Evolutionary conservation across 116 monocot species (phyloP).

Genomic region (Phalaenopsis hybrid): DNA sequence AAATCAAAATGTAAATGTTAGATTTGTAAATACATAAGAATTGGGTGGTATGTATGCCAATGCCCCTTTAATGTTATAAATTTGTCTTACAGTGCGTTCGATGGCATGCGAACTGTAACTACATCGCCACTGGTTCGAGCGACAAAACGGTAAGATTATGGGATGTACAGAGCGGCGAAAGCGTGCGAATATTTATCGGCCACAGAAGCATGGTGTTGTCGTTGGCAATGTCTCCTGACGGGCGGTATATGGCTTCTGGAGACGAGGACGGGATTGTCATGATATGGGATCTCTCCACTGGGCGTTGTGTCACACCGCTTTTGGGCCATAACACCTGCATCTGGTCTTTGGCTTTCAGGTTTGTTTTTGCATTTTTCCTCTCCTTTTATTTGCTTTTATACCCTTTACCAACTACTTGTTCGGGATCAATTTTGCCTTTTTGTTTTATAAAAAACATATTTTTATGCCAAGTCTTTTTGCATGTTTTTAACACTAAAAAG

Average conservation of each 20-base stretch:
- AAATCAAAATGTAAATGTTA: too few relatives aligned
- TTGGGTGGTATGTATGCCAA: too few relatives aligned
- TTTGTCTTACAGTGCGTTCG: slow-evolving; percentile 66
- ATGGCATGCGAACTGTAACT: slow-evolving; percentile 98
- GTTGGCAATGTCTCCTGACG: slow-evolving; percentile 95
- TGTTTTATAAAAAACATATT: too few relatives aligned
- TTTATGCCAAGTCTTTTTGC: too few relatives aligned
- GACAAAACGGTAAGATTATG: slow-evolving; percentile 96
- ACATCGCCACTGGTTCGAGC: slow-evolving; percentile 90
- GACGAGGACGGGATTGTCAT: slow-evolving; percentile 98
- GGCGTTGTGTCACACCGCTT: slow-evolving; percentile 80
- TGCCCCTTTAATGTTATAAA: neutral
- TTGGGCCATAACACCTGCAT: slow-evolving; percentile 81
- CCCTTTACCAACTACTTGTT: neutral
- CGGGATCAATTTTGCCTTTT: too few relatives aligned
- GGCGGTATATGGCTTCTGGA: slow-evolving; percentile 94
- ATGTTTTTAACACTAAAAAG: too few relatives aligned
- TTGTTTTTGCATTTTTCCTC: slow-evolving; percentile 4
- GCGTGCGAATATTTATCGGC: slow-evolving; percentile 91
- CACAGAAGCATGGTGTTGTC: slow-evolving; percentile 88
- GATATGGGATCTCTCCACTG: slow-evolving; percentile 93
- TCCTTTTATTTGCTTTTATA: neutral
- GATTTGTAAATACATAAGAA: too few relatives aligned
- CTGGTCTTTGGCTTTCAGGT: slow-evolving; percentile 99
- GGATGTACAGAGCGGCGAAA: slow-evolving; percentile 95